Conservation (phyloP, 2,329 filamentous ascomycete genomes). For the Paraphaeosphaeria sporulosa region DNA sequence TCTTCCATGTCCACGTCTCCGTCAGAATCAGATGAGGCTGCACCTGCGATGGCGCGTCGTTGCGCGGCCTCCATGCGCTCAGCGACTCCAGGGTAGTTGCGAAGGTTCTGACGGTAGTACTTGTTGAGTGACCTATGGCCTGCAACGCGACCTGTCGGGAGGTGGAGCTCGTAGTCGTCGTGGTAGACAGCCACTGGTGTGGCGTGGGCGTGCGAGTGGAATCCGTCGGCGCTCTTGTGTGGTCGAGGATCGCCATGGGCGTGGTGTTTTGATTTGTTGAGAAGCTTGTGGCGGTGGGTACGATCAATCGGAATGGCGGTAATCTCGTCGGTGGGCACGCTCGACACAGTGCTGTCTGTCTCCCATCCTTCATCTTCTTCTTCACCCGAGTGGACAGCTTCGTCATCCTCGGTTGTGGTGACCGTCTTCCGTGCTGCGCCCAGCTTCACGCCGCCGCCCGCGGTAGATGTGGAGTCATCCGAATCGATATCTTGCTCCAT, state of each 20-base stretch:
- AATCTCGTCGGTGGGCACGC: conserved; percentile 84
- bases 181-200: conserved; percentile 82
- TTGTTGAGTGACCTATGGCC: conserved; percentile 87
- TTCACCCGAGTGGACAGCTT: conserved; percentile 57
- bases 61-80: conserved; percentile 76
- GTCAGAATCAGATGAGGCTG: conserved; percentile 49
- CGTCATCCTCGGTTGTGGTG: conserved; percentile 45
- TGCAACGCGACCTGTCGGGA: conserved; percentile 87
- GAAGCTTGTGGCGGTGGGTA: conserved; percentile 74
- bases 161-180: conserved; percentile 91
- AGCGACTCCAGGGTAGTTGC: conserved; percentile 79
- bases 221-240: conserved; percentile 78
- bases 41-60: conserved; percentile 65
- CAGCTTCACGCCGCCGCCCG: conserved; percentile 70
- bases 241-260: conserved; percentile 73
- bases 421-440: conserved; percentile 65
- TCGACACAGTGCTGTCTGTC: conserved; percentile 87
- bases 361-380: conserved; percentile 88
- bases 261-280: conserved; percentile 78
- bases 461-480: conserved; percentile 58
- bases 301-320: conserved; percentile 80
- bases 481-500: conserved; percentile 47
- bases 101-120: conserved; percentile 93
- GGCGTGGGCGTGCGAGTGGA: conserved; percentile 79
- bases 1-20: conserved; percentile 31